Evolutionary conservation across 495 filamentous ascomycete species (phyloP), one percentile per base, ranked within the genome.

Genomic region (Neurospora sp.): DNA sequence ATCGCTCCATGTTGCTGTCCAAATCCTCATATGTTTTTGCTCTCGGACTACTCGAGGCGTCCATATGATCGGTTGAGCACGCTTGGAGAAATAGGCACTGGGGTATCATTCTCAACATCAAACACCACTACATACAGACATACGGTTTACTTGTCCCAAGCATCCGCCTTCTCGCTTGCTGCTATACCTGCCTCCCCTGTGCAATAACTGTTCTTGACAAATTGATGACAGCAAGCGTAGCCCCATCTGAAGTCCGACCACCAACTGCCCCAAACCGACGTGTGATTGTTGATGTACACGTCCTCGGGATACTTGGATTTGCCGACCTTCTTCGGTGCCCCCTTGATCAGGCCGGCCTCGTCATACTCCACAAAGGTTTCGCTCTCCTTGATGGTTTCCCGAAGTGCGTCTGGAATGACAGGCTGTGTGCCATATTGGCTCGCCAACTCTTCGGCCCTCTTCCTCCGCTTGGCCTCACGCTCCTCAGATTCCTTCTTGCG

Each of bases 291-390:
- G 81, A 89, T 85, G 74, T 93, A 83, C 5, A 97, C 86, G 75
- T 99, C 93, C 76, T 99, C 96, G 1, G 89, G 81, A 76, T 98
- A 98, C 78, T 98, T 98, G 22, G 92, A 95, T 79, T 91, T 96
- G 27, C 89, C 89, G 31, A 85, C 86, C 42, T 85, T 87, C 82
- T 90, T 92, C 9, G 90, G 90, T n/a, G 88, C 90, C 38, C 95
- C 95, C 83, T 98, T 98, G 84, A 98, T 90, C 18, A 89, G 84
- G 18, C 96, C 96, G 1, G 86, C 88, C 78, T 95, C 93, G 76
- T 98, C 96, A 78, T 99, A 99, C 82, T 99, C 96, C 75, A 98
- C 88, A 78, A 94, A 99, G n/a, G 85, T 85, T 78, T 99, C 96
- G 27, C 89, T 92, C 77, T 94, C 93, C 9, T 89, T 86, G 35